Evolutionary conservation across 2,329 filamentous ascomycete species (phyloP).

Genomic region (Xylaria sp.): DNA sequence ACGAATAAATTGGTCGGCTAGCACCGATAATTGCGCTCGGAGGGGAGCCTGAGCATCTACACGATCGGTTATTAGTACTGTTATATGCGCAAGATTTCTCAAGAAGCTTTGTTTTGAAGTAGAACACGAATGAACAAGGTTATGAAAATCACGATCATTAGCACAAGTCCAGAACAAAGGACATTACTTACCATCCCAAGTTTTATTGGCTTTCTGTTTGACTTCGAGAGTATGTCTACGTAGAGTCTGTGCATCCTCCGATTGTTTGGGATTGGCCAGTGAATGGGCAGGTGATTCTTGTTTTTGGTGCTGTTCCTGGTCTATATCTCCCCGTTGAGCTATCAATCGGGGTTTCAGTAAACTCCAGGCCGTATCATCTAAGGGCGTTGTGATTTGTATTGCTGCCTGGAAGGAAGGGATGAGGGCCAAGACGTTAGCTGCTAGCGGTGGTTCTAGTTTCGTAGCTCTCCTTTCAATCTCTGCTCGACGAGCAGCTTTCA

Average conservation of each 20-base stretch:
- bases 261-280: constrained; percentile 51
- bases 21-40: constrained; percentile 70
- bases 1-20: constrained; percentile 76
- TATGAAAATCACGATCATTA: background rate
- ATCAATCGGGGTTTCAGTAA: constrained; percentile 74
- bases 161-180: background rate
- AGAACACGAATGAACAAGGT: background rate
- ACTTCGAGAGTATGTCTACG: constrained; percentile 55
- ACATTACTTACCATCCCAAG: constrained; percentile 65
- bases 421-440: constrained; percentile 69
- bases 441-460: constrained; percentile 72
- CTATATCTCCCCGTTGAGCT: constrained; percentile 72
- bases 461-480: constrained; percentile 79
- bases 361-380: constrained; percentile 77
- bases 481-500: constrained; percentile 70
- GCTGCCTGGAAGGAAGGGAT: constrained; percentile 81
- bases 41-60: constrained; percentile 71
- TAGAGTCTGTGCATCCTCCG: constrained; percentile 36
- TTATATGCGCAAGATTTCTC: background rate
- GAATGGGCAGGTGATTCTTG: constrained; percentile 48
- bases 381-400: constrained; percentile 72
- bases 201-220: constrained; percentile 70
- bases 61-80: background rate
- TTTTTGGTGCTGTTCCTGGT: constrained; percentile 61
- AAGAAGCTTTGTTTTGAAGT: background rate